phyloP scores from a whole-genome alignment of 495 filamentous ascomycete species.

The Aspergillus mulundensis region DNA sequence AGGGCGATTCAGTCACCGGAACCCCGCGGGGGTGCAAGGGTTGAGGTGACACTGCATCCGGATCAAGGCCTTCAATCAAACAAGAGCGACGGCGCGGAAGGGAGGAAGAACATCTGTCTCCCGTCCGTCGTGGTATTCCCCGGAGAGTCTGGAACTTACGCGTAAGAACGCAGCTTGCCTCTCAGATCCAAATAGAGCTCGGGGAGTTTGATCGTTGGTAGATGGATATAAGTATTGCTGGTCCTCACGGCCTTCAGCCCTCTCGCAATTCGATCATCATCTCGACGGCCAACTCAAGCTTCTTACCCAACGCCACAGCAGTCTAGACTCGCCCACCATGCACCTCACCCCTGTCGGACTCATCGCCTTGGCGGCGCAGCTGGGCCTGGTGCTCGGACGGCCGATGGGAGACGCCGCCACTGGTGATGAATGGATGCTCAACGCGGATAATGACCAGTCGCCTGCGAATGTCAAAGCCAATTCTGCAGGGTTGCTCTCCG shows the following conservation, averaged over 20 bases:
- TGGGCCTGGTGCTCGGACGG: background rate
- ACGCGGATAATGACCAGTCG: too few relatives aligned
- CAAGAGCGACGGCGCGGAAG: too few relatives aligned
- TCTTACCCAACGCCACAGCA: background rate
- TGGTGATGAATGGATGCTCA: too few relatives aligned
- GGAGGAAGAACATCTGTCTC: background rate
- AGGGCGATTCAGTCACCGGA: too few relatives aligned
- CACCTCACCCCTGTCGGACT: conserved; percentile 5
- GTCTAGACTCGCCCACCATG: background rate
- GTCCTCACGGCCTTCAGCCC: background rate
- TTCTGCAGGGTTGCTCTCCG: too few relatives aligned
- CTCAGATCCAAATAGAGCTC: too few relatives aligned
- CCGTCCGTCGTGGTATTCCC: background rate
- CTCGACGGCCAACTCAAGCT: background rate
- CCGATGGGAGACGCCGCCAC: background rate
- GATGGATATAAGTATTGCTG: background rate
- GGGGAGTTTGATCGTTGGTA: too few relatives aligned
- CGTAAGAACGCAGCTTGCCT: background rate
- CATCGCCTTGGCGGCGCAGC: background rate
- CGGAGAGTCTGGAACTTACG: background rate
- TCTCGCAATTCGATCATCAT: background rate
- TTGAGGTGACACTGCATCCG: conserved; percentile 1
- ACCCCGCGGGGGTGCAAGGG: too few relatives aligned
- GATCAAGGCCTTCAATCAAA: background rate
- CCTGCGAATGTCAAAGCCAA: too few relatives aligned